Evolutionary conservation across 768 basidiomycete genomes (phyloP), one percentile per base, ranked within the genome.

Genomic region (Gymnopilus dilepis): DNA sequence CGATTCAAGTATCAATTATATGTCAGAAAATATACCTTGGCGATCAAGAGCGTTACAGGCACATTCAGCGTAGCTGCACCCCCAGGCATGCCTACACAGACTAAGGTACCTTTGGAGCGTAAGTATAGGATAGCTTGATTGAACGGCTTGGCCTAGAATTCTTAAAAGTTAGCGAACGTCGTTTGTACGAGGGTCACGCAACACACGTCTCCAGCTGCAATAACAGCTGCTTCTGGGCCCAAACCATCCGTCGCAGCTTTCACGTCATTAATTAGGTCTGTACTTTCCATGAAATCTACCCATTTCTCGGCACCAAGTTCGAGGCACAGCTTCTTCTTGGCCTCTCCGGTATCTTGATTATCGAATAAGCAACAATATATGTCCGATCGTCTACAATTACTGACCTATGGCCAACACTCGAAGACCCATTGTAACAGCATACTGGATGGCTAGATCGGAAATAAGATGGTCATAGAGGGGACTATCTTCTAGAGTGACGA

Each of bases 371-470:
- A 26, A 12, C 17, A 9, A 9, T 37, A 42, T 11, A 8, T 26
- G 15, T 15, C 21, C 6, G 13, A 38, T n/a, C 6, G 9, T 13
- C 11, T 24, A 8, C 19, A 3, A 52, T 3, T 13, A 50, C 70
- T 37, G 26, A 81, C 80, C 80, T 28, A 82, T 80, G 2, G 80
- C 81, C 34, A 82, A 42, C 4, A 93, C 91, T 6, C 90, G 85
- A 38, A 91, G 77, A 26, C 92, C 92, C 83, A 91, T 89, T 1
- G 84, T 84, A 17, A 79, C 77, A 4, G 92, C 93, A 70, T 93
- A 94, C 67, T 95, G 93, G 15, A 93, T 76, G n/a, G 87, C 86
- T 86, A 24, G n/a, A n/a, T n/a, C n/a, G n/a, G n/a, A n/a, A n/a
- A n/a, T n/a, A n/a, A n/a, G n/a, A n/a, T n/a, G n/a, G n/a, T n/a